A percentile compares a stretch with the other conserved stretches of the same genome.
Conservation (phyloP, 179 eudicot species). For the Sideroxylon spinosum region DNA sequence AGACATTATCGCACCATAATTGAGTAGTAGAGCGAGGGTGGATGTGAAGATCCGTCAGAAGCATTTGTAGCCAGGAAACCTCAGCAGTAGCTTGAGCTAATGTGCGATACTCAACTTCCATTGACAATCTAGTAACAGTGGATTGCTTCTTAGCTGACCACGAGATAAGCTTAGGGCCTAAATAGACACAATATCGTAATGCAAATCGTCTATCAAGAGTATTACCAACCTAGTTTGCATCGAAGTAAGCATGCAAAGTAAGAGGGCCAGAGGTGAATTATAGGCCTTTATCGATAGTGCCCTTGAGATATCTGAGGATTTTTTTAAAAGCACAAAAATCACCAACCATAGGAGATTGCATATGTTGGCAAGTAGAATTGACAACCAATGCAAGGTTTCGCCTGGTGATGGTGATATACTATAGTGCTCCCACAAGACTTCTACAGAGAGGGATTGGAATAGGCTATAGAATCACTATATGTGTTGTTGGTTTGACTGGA, state of each 20-base stretch:
- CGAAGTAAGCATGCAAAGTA: not conserved
- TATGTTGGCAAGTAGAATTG: not conserved
- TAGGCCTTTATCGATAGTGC: not conserved
- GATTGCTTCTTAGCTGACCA: not conserved
- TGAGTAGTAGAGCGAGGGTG: not conserved
- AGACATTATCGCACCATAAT: not conserved
- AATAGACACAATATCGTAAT: not conserved
- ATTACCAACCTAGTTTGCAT: not conserved
- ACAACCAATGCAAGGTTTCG: not conserved
- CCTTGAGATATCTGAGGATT: not conserved
- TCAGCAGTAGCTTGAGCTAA: not conserved
- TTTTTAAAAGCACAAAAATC: too few relatives aligned
- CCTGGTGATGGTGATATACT: not conserved
- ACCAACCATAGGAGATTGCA: not conserved
- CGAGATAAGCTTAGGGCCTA: not conserved
- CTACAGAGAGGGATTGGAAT: not conserved
- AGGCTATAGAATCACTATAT: not conserved
- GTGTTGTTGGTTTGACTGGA: not conserved
- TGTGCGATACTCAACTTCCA: not conserved
- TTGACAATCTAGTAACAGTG: not conserved
- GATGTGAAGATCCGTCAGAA: not conserved
- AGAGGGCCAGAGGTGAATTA: not conserved
- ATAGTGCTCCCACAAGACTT: not conserved
- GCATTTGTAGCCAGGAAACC: not conserved
- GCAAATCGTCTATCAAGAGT: not conserved